A percentile compares a stretch with the other conserved stretches of the same genome.
These are phyloP conservation scores for Cetradonia linearis DNA, from an alignment of 495 filamentous ascomycete species.

Conservation along the genomic window DNA sequence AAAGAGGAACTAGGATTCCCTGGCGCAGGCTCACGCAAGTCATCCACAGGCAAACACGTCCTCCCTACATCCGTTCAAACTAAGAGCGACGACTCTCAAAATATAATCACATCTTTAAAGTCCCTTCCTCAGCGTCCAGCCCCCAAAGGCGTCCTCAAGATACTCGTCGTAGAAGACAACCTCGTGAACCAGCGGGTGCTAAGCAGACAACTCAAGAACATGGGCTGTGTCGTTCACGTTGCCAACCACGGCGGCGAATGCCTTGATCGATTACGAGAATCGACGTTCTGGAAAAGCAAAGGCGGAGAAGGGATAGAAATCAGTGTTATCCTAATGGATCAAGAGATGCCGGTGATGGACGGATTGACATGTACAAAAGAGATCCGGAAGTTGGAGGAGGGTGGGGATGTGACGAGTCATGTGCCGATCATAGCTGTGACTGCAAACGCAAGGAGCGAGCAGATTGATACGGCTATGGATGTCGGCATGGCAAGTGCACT, in stretches of 20 bases:
- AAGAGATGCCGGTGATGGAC: slow-evolving; percentile 79
- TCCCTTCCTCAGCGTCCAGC: neutral
- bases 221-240: slow-evolving; percentile 54
- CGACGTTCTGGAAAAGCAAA: slow-evolving; percentile 22
- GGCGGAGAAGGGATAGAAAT: slow-evolving; percentile 32
- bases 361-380: slow-evolving; percentile 56
- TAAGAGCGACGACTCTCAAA: slow-evolving; percentile 31
- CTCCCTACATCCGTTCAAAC: neutral
- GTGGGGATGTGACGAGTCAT: slow-evolving; percentile 42
- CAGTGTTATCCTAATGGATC: slow-evolving; percentile 67
- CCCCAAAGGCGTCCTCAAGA: slow-evolving; percentile 23
- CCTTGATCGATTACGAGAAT: slow-evolving; percentile 44
- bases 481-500: slow-evolving; percentile 53
- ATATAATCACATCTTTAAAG: neutral
- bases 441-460: slow-evolving; percentile 60
- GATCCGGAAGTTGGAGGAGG: slow-evolving; percentile 52
- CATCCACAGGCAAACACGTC: slow-evolving; percentile 24
- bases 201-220: slow-evolving; percentile 49
- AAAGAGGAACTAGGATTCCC: slow-evolving; percentile 25
- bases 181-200: slow-evolving; percentile 64
- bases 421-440: slow-evolving; percentile 69
- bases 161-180: slow-evolving; percentile 78
- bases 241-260: slow-evolving; percentile 70
- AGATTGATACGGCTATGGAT: slow-evolving; percentile 52
- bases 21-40: slow-evolving; percentile 20